phyloP scores from a whole-genome alignment of 768 basidiomycete species.

The Boletus insuetus region DNA sequence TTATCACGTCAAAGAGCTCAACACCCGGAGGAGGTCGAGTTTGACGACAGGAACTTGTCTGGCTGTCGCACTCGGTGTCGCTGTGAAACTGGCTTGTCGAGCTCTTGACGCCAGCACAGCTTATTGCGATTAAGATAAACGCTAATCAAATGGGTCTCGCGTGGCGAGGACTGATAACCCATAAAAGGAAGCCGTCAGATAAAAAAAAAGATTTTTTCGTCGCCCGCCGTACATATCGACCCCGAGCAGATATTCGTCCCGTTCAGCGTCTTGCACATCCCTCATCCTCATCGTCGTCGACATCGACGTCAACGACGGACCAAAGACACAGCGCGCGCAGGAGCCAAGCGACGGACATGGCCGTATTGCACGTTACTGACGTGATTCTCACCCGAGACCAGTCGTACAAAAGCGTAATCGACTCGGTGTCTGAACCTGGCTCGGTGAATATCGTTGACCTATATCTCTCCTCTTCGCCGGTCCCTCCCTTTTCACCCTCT shows the following conservation, averaged over 20 bases:
- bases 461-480: slow-evolving; percentile 22
- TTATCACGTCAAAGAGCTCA: neutral
- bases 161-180: slow-evolving; percentile 13
- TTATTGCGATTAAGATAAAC: slow-evolving; percentile 11
- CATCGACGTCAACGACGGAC: slow-evolving; percentile 1
- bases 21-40: neutral
- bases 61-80: too few species aligned
- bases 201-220: slow-evolving; percentile 25
- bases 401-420: slow-evolving; percentile 30
- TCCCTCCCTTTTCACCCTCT: slow-evolving; percentile 14
- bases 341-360: slow-evolving; percentile 1
- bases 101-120: slow-evolving; percentile 9
- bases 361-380: slow-evolving; percentile 1
- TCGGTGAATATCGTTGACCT: slow-evolving; percentile 35
- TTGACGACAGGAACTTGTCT: neutral
- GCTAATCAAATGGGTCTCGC: slow-evolving; percentile 15
- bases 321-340: neutral
- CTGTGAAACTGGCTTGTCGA: too few species aligned
- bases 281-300: slow-evolving; percentile 6
- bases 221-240: slow-evolving; percentile 6
- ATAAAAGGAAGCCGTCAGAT: slow-evolving; percentile 11
- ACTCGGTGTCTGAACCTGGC: slow-evolving; percentile 39
- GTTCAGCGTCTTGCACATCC: neutral
- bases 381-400: slow-evolving; percentile 15
- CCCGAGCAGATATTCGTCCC: slow-evolving; percentile 24